A percentile compares a stretch with the other conserved stretches of the same genome.
Evolutionary conservation across 1,139 yeast genomes (phyloP).

Genomic region (Yamadazyma triangularis): DNA sequence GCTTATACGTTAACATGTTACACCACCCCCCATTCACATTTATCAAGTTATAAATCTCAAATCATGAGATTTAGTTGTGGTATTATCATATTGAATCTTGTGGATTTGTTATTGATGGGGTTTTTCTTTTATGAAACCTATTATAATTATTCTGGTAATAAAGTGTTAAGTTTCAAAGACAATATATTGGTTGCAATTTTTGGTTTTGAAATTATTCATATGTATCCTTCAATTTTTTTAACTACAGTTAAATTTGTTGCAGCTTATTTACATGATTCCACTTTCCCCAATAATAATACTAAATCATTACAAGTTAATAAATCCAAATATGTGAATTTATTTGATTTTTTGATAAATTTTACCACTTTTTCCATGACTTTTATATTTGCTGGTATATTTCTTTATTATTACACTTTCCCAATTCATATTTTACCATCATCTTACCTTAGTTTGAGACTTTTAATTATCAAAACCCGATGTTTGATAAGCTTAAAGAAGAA

Average conservation of each 20-base stretch:
- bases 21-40: conserved; percentile 2
- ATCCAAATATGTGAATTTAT: conserved; percentile 17
- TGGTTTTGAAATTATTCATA: conserved; percentile 42
- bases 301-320: conserved; percentile 6
- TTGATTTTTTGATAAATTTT: conserved; percentile 34
- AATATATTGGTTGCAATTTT: conserved; percentile 38
- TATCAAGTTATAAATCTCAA: conserved; percentile 5
- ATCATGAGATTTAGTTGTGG: conserved; percentile 29
- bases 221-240: conserved; percentile 34
- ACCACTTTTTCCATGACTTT: conserved; percentile 30
- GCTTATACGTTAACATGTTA: conserved; percentile 13
- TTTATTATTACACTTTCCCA: conserved; percentile 39
- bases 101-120: conserved; percentile 31
- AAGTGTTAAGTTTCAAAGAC: conserved; percentile 11
- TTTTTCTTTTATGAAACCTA: conserved; percentile 24
- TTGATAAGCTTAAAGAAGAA: conserved; percentile 28
- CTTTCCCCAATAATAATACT: neutral
- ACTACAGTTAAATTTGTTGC: conserved; percentile 30
- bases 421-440: conserved; percentile 43
- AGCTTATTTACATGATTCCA: conserved; percentile 11
- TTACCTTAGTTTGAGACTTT: conserved; percentile 28
- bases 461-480: conserved; percentile 28
- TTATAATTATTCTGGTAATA: conserved; percentile 5
- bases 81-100: conserved; percentile 26
- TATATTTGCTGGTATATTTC: conserved; percentile 30